These are phyloP conservation scores for Tolypocladium nubicola DNA, from an alignment of 2,329 filamentous ascomycete genomes.

Conservation along the genomic window DNA sequence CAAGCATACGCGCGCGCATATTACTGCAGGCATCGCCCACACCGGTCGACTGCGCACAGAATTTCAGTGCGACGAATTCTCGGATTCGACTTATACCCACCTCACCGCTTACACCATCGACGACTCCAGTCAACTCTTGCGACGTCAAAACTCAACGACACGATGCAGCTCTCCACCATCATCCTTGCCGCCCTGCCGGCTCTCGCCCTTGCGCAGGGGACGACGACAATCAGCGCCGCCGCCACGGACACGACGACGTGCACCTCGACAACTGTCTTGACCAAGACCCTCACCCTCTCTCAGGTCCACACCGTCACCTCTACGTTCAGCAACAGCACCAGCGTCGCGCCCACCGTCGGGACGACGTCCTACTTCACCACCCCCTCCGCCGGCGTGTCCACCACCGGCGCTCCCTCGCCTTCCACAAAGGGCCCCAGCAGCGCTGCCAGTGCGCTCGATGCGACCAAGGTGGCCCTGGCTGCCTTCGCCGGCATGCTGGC, in stretches of 20 bases:
- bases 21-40: not conserved
- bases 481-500: slow-evolving; percentile 39
- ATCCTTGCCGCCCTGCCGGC: slow-evolving; percentile 41
- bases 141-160: not conserved
- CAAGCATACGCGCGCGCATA: not conserved
- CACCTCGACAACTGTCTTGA: slow-evolving; percentile 39
- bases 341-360: slow-evolving; percentile 16
- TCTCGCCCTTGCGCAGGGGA: slow-evolving; percentile 35
- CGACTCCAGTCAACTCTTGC: not conserved
- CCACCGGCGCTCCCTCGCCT: slow-evolving; percentile 15
- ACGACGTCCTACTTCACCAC: slow-evolving; percentile 11
- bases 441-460: slow-evolving; percentile 32
- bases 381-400: slow-evolving; percentile 7
- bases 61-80: not conserved
- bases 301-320: slow-evolving; percentile 30
- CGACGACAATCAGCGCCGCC: slow-evolving; percentile 19
- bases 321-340: slow-evolving; percentile 22
- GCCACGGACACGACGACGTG: slow-evolving; percentile 26
- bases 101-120: not conserved
- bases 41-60: not conserved
- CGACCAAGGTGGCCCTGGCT: slow-evolving; percentile 33
- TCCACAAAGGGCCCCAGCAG: slow-evolving; percentile 24
- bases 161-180: slow-evolving; percentile 25
- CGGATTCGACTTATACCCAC: not conserved
- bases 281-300: slow-evolving; percentile 41